phyloP scores from a whole-genome alignment of 108 stramenopile genomes.

The Epipyxis sp. region DNA sequence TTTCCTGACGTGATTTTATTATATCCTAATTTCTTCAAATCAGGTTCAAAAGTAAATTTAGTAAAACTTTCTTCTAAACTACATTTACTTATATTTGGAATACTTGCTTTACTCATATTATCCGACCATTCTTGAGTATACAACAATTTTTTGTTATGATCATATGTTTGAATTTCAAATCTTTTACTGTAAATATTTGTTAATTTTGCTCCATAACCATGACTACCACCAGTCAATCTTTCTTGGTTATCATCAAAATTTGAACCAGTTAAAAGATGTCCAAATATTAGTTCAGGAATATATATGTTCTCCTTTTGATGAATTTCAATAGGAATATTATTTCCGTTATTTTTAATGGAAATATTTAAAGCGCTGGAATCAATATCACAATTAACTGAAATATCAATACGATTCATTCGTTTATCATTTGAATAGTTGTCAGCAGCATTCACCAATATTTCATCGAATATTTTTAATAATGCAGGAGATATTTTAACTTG shows the following conservation, averaged over 20 bases:
- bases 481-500: slow-evolving; percentile 60
- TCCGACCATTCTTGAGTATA: slow-evolving; percentile 79
- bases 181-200: slow-evolving; percentile 93
- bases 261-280: slow-evolving; percentile 83
- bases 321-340: slow-evolving; percentile 26
- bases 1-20: slow-evolving; percentile 60
- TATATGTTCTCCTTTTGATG: slow-evolving; percentile 62
- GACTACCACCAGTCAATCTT: slow-evolving; percentile 96
- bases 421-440: slow-evolving; percentile 97
- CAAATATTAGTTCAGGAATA: slow-evolving; percentile 93
- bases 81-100: slow-evolving; percentile 65
- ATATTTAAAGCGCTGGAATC: no score
- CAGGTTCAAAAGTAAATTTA: slow-evolving; percentile 93
- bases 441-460: slow-evolving; percentile 98
- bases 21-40: slow-evolving; percentile 86
- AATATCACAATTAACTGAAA: no score
- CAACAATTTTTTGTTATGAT: slow-evolving; percentile 63
- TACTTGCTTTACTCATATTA: slow-evolving; percentile 79
- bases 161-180: slow-evolving; percentile 81
- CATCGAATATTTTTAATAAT: slow-evolving; percentile 98
- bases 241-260: slow-evolving; percentile 96
- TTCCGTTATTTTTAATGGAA: neutral
- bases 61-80: slow-evolving; percentile 76
- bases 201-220: slow-evolving; percentile 99
- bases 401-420: no score